A percentile compares a stretch with the other conserved stretches of the same genome.
Evolutionary conservation across 2,329 filamentous ascomycete genomes (phyloP).

Genomic region (Pseudogymnoascus sp.): DNA sequence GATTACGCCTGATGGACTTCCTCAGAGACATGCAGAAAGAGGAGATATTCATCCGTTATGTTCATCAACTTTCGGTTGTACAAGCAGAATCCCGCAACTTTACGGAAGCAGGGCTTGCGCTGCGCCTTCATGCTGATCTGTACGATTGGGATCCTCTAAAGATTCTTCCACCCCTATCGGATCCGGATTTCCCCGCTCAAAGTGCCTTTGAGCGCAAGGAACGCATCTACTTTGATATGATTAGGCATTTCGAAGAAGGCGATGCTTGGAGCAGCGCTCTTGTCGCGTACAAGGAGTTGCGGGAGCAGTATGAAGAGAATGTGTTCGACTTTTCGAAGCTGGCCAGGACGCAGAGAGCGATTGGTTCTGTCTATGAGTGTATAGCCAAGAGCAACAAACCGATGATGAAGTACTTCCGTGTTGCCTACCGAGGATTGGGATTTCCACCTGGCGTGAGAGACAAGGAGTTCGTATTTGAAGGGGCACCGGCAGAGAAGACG

Average conservation of each 20-base stretch:
- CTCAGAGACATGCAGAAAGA: conserved; percentile 94
- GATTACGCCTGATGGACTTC: conserved; percentile 89
- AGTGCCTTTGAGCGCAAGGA: conserved; percentile 90
- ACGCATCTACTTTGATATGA: conserved; percentile 86
- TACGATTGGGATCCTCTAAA: conserved; percentile 82
- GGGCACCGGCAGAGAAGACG: conserved; percentile 67
- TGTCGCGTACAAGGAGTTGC: conserved; percentile 82
- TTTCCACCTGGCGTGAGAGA: conserved; percentile 77
- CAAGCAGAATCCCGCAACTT: conserved; percentile 72
- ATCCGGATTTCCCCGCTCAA: conserved; percentile 75
- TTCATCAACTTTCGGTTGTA: conserved; percentile 78
- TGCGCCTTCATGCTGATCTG: conserved; percentile 84
- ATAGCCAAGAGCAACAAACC: conserved; percentile 75
- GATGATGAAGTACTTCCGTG: conserved; percentile 83
- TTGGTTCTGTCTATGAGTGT: conserved; percentile 85
- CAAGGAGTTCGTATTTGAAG: conserved; percentile 90
- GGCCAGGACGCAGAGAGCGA: conserved; percentile 79
- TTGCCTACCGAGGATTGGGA: conserved; percentile 81
- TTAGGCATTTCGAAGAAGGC: conserved; percentile 91
- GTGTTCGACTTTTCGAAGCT: conserved; percentile 89
- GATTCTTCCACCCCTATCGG: conserved; percentile 57
- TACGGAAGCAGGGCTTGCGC: conserved; percentile 80
- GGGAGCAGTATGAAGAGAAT: conserved; percentile 83
- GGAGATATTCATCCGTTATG: conserved; percentile 92
- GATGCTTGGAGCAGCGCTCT: conserved; percentile 88